These are phyloP conservation scores for Ophiorrhiza pumila DNA, from an alignment of 257 asterid genomes.

Conservation along the genomic window DNA sequence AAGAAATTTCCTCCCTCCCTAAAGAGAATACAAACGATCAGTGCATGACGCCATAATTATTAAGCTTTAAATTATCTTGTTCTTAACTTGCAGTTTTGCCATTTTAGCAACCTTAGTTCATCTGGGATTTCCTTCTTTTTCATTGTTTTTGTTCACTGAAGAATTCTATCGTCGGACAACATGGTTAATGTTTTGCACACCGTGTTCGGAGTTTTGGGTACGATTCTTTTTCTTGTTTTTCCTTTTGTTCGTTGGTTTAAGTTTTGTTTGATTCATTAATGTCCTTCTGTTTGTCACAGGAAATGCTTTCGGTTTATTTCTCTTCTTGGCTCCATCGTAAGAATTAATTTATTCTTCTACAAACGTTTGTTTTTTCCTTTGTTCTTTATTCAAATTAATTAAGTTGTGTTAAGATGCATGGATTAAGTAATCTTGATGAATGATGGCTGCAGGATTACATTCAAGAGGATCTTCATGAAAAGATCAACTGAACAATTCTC, in stretches of 20 bases:
- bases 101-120: neutral
- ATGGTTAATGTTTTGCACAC: slow-evolving; percentile 38
- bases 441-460: slow-evolving; percentile 55
- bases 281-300: slow-evolving; percentile 34
- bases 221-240: neutral
- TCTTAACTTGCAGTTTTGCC: neutral
- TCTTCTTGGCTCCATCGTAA: slow-evolving; percentile 82
- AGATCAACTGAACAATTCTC: slow-evolving; percentile 73
- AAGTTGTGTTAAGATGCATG: neutral
- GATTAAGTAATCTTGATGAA: neutral
- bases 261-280: neutral
- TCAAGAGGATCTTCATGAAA: slow-evolving; percentile 60
- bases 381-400: neutral
- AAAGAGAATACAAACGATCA: neutral
- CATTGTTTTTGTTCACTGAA: neutral
- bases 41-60: no score
- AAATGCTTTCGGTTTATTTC: slow-evolving; percentile 66
- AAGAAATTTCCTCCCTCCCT: neutral
- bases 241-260: neutral
- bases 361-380: neutral
- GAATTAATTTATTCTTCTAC: neutral
- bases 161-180: neutral
- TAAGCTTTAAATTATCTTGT: neutral
- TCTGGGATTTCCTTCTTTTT: neutral
- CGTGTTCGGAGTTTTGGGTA: slow-evolving; percentile 56